Percentiles rank a stretch among this genome's conserved stretches.
These are phyloP conservation scores for Metschnikowia hibisci DNA, from an alignment of 805 yeast species.

Conservation along the genomic window DNA sequence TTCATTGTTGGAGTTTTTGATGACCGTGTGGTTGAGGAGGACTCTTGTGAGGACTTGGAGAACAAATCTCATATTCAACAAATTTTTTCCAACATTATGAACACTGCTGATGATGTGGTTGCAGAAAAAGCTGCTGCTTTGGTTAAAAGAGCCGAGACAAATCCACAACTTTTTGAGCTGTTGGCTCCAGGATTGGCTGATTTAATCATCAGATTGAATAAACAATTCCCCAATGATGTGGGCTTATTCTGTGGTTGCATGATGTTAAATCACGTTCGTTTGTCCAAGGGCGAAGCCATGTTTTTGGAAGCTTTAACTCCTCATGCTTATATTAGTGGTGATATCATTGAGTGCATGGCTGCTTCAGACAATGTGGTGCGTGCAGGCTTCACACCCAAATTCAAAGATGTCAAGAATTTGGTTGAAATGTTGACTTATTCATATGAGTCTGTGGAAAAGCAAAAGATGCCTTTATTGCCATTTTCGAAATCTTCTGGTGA, in stretches of 20 bases:
- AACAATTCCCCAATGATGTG: slow-evolving; percentile 88
- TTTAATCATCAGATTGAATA: slow-evolving; percentile 70
- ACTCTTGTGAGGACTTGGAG: slow-evolving; percentile 41
- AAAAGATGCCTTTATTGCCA: slow-evolving; percentile 70
- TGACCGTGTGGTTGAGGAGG: slow-evolving; percentile 44
- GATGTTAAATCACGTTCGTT: slow-evolving; percentile 79
- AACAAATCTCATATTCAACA: slow-evolving; percentile 68
- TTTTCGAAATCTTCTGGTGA: slow-evolving; percentile 63
- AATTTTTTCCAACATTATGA: slow-evolving; percentile 83
- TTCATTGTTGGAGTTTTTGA: slow-evolving; percentile 49
- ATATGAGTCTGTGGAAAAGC: slow-evolving; percentile 86
- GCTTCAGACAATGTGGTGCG: slow-evolving; percentile 97
- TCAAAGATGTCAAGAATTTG: slow-evolving; percentile 88
- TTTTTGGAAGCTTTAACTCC: slow-evolving; percentile 96
- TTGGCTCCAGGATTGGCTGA: slow-evolving; percentile 55
- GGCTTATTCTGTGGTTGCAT: slow-evolving; percentile 96
- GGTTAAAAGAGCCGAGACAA: slow-evolving; percentile 56
- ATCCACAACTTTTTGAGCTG: slow-evolving; percentile 55
- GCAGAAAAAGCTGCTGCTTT: slow-evolving; percentile 56
- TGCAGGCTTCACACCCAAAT: slow-evolving; percentile 99
- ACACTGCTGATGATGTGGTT: slow-evolving; percentile 60
- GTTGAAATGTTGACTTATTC: slow-evolving; percentile 89
- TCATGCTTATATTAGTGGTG: slow-evolving; percentile 96
- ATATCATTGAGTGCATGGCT: slow-evolving; percentile 99
- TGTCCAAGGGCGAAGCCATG: slow-evolving; percentile 91